Base-by-base conservation (phyloP, 345 rosid species). In the Limnanthes douglasii region DNA sequence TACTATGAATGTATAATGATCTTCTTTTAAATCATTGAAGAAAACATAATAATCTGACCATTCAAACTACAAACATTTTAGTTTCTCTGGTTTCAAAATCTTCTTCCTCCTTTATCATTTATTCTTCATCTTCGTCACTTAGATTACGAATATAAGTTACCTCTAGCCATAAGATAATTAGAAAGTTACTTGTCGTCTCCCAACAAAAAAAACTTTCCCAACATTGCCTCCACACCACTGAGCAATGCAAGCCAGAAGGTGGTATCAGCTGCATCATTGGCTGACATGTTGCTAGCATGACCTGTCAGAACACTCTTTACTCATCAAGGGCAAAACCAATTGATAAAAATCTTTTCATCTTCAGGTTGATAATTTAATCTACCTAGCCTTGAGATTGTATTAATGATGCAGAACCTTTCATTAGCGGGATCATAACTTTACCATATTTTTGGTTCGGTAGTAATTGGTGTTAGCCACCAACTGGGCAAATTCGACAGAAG, bases 281-380 rank as follows among this genome's bases (percentile, higher is more conserved):
- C 59, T 4, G 82, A 55, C 58, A 76, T 32, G 48, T 68, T 79
- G 7, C 97, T 95, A 1, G 86, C 74, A 73, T 71, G 79, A 29
- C 90, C 84, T 3, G 95, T 83, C 93, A 88, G 64, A 0, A 93
- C 79, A 15, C 93, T 88, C 60, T 73, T 88, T 31, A 76, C 97
- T 95, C 93, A 83, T 30, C 97, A 93, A 1, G 97, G 97, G 51
- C 95, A 88, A 58, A 66, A 88, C 49, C 90, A 73, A 47, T 83
- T 88, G 35, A 88, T 62, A 36, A 59, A 68, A 39, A 88, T 69
- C 68, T 72, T 76, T 44, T 66, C 51, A 28, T 75, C 95, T 22
- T 79, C 93, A 2, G 49, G 68, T 46, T 72, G 73, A 59, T 94
- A 94, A 53, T 65, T 62, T 20, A 84, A 41, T 72, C 63, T 80